A percentile compares a stretch with the other conserved stretches of the same genome.
Conservation (phyloP, 2,329 filamentous ascomycete species). For the Aureobasidium musti region DNA sequence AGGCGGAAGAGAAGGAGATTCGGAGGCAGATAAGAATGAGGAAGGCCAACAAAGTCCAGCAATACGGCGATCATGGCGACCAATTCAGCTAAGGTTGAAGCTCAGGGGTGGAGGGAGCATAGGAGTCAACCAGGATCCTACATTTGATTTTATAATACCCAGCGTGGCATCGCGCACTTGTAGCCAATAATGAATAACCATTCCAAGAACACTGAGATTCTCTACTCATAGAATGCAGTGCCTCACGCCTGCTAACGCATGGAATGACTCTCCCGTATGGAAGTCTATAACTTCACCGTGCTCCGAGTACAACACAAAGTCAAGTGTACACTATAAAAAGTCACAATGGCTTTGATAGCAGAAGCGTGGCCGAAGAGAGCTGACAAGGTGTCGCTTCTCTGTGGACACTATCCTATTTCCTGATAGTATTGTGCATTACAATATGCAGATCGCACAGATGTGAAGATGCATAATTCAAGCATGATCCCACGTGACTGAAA, state of each 20-base stretch:
- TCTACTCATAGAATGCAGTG: too few species aligned
- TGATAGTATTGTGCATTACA: neutral
- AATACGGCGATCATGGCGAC: conserved; percentile 59
- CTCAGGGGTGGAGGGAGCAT: neutral
- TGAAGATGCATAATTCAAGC: neutral
- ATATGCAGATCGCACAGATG: neutral
- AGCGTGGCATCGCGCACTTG: conserved; percentile 4
- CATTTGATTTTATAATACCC: conserved; percentile 9
- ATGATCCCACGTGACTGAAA: neutral
- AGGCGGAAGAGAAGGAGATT: conserved; percentile 46
- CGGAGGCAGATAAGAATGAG: conserved; percentile 46
- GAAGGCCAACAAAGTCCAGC: conserved; percentile 56
- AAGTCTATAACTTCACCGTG: too few species aligned
- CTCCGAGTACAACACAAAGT: too few species aligned
- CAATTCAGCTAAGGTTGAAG: conserved; percentile 61
- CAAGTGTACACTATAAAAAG: too few species aligned
- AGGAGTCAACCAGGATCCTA: neutral
- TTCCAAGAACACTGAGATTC: neutral
- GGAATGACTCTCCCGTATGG: too few species aligned
- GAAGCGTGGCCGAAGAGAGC: too few species aligned
- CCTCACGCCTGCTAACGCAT: too few species aligned
- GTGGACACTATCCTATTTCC: too few species aligned
- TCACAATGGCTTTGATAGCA: too few species aligned
- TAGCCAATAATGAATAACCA: neutral
- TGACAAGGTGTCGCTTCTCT: too few species aligned